Conservation (phyloP, 192 early-diverging fungal genomes). For the Backusella parvicylindrica region DNA sequence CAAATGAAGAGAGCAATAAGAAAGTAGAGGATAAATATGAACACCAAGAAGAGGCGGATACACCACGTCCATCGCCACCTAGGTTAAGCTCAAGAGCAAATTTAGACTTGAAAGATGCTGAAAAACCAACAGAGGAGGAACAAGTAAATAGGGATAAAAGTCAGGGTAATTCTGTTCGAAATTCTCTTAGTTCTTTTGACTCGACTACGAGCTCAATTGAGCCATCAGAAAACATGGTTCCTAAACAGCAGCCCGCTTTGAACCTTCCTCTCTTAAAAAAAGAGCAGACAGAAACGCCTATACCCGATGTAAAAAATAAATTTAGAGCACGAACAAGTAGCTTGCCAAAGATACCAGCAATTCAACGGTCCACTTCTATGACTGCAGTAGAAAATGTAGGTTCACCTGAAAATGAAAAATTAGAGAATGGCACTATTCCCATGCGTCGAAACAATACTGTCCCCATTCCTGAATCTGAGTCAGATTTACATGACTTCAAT, state of each 20-base stretch:
- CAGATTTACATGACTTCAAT: not conserved
- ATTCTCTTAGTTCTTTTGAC: not conserved
- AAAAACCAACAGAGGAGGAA: not conserved
- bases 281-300: not conserved
- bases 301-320: not conserved
- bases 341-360: not conserved
- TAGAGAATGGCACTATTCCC: not conserved
- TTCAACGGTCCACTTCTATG: not conserved
- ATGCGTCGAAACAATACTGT: not conserved
- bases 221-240: not conserved
- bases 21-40: not conserved
- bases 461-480: not conserved
- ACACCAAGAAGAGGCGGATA: not conserved
- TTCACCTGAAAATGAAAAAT: not conserved
- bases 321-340: slow-evolving; percentile 6
- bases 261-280: not conserved
- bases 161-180: not conserved
- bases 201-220: not conserved
- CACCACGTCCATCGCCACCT: not conserved
- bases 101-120: not conserved
- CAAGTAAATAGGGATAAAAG: not conserved
- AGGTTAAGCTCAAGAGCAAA: not conserved
- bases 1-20: not conserved
- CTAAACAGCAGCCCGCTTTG: not conserved
- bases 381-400: not conserved